Evolutionary conservation across 2,329 filamentous ascomycete genomes (phyloP), one percentile per base, ranked within the genome.

Genomic region (Phyllosticta citrichinensis): DNA sequence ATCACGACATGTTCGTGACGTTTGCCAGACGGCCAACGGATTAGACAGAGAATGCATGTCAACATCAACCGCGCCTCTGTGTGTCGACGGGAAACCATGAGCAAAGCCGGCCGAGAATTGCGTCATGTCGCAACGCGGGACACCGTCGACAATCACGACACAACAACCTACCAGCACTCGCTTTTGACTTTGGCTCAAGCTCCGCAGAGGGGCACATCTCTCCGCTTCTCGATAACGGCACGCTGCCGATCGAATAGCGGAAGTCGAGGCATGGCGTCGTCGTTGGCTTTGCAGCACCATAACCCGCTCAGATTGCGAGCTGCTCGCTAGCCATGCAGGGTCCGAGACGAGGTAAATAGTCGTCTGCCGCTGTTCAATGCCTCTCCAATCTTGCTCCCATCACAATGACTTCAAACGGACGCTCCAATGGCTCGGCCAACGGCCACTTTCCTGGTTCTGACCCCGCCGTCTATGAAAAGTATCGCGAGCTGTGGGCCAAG

Each of bases 391-490:
- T 19, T 10, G 5, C n/a, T 14, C 17, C 1, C 25, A 6, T 40
- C 30, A 25, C 25, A 19, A 62, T 58, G 55, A 52, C 56, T n/a
- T 35, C 54, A 19, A 62, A 55, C 35, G 52, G 55, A 8, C 25
- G 10, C 17, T 30, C 50, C 8, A 40, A 56, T 14, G 55, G 55
- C 30, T 52, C 40, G 27, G 8, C 56, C 20, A n/a, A n/a, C n/a
- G 40, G 40, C 14, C 40, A n/a, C 14, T 14, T 51, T 3, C 53
- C 59, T 2, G 54, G 55, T 10, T 69, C 74, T 9, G 75, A 79
- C 56, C 75, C 77, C 5, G 63, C 67, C 12, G 65, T 76, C 20
- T 80, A 80, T 62, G 66, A 71, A 12, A 63, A 70, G 40, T 76
- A 78, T 61, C 66, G 77, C 61, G 64, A 70, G 35, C 69, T 71